These are phyloP conservation scores for Trametes punicea DNA, from an alignment of 768 basidiomycete genomes.

Conservation along the genomic window DNA sequence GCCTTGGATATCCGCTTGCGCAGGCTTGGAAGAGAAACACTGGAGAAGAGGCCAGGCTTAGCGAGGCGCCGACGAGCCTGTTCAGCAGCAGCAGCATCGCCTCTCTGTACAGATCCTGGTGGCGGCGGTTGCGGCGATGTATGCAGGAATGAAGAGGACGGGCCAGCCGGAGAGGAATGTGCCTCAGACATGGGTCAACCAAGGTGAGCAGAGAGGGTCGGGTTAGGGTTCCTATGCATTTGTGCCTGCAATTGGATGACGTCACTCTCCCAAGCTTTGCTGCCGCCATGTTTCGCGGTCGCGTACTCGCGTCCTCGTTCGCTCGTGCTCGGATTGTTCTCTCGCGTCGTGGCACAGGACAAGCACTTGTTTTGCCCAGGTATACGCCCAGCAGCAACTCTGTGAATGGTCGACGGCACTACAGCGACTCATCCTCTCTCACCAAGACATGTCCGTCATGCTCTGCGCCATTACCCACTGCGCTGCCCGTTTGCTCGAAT, in stretches of 20 bases:
- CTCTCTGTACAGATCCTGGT: slow-evolving; percentile 37
- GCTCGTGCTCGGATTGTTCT: background rate
- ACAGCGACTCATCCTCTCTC: background rate
- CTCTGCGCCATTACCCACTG: slow-evolving; percentile 51
- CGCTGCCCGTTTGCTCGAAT: slow-evolving; percentile 70
- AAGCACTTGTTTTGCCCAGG: background rate
- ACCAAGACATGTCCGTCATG: slow-evolving; percentile 57
- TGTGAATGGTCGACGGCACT: background rate
- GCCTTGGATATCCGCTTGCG: background rate
- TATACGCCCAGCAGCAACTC: background rate
- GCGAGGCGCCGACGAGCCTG: slow-evolving; percentile 46
- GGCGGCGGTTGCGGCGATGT: slow-evolving; percentile 32
- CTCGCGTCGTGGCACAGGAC: background rate
- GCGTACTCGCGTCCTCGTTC: slow-evolving; percentile 3
- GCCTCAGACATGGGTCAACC: slow-evolving; percentile 19
- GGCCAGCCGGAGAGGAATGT: slow-evolving; percentile 15
- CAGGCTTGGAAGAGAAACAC: slow-evolving; percentile 13
- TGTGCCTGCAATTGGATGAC: slow-evolving; percentile 18
- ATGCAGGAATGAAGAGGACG: slow-evolving; percentile 9
- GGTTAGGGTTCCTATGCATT: slow-evolving; percentile 15
- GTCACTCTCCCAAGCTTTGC: slow-evolving; percentile 18
- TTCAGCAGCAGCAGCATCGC: slow-evolving; percentile 42
- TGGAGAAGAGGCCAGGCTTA: slow-evolving; percentile 27
- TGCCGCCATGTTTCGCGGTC: slow-evolving; percentile 25
- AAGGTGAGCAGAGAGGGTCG: background rate